Percentiles rank a stretch among this genome's conserved stretches.
phyloP scores from a whole-genome alignment of 2,329 filamentous ascomycete species.

The Verticillium tricorpus region DNA sequence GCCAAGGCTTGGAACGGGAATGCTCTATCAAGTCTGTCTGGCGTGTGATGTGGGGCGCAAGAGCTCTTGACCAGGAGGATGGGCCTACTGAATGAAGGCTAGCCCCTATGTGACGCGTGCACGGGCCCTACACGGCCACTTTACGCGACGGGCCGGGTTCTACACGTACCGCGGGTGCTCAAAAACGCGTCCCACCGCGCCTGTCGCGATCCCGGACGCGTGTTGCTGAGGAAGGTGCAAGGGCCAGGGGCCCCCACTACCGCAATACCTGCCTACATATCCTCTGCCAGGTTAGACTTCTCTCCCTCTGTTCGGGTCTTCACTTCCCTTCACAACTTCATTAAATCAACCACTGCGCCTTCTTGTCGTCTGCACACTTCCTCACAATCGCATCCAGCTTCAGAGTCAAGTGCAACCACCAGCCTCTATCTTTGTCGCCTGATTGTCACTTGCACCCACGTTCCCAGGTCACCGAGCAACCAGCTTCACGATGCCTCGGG shows the following conservation, averaged over 20 bases:
- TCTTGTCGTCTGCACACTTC: background rate
- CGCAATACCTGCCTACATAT: background rate
- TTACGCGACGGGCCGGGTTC: background rate
- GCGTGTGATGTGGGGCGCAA: background rate
- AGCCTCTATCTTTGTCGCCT: background rate
- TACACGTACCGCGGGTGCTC: background rate
- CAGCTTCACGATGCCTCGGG: constrained; percentile 11
- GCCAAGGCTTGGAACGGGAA: background rate
- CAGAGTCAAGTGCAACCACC: background rate
- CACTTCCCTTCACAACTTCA: background rate
- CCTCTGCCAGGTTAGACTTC: background rate
- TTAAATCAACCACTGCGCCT: background rate
- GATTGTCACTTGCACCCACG: background rate
- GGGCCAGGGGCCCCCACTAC: background rate
- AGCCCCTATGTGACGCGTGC: background rate
- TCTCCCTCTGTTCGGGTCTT: background rate
- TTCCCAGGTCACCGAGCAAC: background rate
- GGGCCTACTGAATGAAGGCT: background rate
- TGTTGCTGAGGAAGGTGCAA: background rate
- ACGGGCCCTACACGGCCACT: background rate
- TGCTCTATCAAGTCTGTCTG: background rate
- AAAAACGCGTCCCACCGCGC: background rate
- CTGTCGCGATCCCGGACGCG: background rate
- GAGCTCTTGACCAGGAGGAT: background rate
- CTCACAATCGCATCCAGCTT: background rate